Conservation (phyloP, 2,329 filamentous ascomycete species). For the Phialophora macrospora region DNA sequence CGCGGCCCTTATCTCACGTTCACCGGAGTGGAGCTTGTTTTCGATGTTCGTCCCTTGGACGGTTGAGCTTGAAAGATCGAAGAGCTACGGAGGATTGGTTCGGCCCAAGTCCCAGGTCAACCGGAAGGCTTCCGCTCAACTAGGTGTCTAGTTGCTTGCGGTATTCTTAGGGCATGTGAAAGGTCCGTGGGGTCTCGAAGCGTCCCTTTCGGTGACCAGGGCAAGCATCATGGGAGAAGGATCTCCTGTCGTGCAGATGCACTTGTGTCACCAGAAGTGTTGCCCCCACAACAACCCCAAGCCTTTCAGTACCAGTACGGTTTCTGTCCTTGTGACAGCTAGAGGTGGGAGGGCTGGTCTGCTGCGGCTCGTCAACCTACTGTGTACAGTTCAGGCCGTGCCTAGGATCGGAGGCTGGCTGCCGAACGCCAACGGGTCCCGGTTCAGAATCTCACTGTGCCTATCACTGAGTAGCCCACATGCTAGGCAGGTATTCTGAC, state of each 20-base stretch:
- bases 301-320: not conserved
- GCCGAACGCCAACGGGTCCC: slow-evolving; percentile 12
- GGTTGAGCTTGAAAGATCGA: not conserved
- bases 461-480: slow-evolving; percentile 1
- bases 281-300: slow-evolving; percentile 14
- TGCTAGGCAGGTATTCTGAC: not conserved
- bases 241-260: slow-evolving; percentile 13
- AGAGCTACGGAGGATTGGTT: not conserved
- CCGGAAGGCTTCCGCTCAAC: not conserved
- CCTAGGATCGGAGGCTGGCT: slow-evolving; percentile 20
- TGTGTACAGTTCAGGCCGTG: slow-evolving; percentile 1
- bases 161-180: not conserved
- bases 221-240: not conserved
- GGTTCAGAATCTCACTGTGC: not conserved
- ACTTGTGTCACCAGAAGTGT: slow-evolving; percentile 11
- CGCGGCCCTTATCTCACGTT: not conserved
- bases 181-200: not conserved
- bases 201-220: not conserved
- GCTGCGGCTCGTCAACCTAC: not conserved
- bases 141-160: not conserved
- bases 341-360: not conserved
- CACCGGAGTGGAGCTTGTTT: not conserved
- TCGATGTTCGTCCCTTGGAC: not conserved
- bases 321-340: not conserved
- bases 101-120: not conserved